Percentiles rank a stretch among this genome's conserved stretches.
phyloP scores from a whole-genome alignment of 2,329 filamentous ascomycete genomes.

The Alternaria triticina region DNA sequence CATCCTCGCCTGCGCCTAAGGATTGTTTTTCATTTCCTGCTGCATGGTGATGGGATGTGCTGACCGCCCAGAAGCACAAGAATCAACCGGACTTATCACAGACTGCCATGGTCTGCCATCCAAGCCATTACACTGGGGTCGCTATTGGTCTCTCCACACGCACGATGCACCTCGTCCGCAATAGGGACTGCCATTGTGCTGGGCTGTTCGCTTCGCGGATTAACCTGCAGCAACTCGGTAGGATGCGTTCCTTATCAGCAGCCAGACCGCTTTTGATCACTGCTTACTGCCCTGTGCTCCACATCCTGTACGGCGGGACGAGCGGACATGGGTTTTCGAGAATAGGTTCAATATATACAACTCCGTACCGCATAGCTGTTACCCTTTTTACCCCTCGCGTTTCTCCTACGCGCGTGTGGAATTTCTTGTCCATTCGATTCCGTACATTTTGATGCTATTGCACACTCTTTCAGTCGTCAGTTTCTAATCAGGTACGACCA shows the following conservation, averaged over 20 bases:
- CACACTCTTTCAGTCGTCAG: constrained; percentile 21
- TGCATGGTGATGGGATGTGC: constrained; percentile 26
- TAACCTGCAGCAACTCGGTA: constrained; percentile 23
- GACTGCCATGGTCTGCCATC: constrained; percentile 12
- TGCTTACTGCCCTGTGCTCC: constrained; percentile 30
- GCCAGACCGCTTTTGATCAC: constrained; percentile 27
- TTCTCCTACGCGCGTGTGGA: constrained; percentile 9
- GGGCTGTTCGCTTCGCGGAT: constrained; percentile 35
- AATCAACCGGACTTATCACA: constrained; percentile 33
- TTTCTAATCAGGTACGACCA: background rate
- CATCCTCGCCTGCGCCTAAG: background rate
- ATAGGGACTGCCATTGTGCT: constrained; percentile 18
- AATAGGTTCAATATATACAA: constrained; percentile 37
- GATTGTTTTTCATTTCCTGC: constrained; percentile 17
- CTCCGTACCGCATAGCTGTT: constrained; percentile 24
- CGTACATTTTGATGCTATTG: constrained; percentile 5
- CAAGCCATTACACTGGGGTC: constrained; percentile 7
- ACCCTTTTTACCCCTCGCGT: constrained; percentile 19
- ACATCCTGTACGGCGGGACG: constrained; percentile 32
- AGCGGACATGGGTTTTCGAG: constrained; percentile 33
- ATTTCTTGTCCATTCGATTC: background rate
- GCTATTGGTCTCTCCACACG: constrained; percentile 21
- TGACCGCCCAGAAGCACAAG: constrained; percentile 32
- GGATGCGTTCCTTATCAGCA: constrained; percentile 41
- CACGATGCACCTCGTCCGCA: constrained; percentile 20